Conservation (phyloP, 805 yeast genomes). For the Candida succiphila region DNA sequence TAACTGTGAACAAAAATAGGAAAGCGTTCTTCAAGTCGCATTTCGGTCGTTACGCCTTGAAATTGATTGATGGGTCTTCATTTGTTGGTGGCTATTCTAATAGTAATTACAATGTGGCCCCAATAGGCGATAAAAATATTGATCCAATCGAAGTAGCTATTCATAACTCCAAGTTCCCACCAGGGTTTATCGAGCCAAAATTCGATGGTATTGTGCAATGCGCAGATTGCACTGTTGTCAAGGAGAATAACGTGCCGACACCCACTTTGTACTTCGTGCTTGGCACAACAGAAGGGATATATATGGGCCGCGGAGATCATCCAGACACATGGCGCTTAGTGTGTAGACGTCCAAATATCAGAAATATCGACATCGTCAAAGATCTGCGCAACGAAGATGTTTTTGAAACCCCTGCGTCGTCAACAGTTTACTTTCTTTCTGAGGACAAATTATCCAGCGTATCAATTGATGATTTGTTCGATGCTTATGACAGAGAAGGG, state of each 20-base stretch:
- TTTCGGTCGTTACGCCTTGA: conserved; percentile 10
- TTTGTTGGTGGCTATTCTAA: conserved; percentile 3
- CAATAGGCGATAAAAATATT: neutral
- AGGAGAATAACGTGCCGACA: too few relatives aligned
- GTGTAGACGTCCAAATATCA: conserved; percentile 38
- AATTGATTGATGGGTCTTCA: conserved; percentile 12
- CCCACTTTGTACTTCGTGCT: conserved; percentile 37
- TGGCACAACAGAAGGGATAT: conserved; percentile 60
- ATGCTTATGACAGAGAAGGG: conserved; percentile 40
- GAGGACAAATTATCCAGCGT: conserved; percentile 52
- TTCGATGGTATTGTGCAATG: conserved; percentile 10
- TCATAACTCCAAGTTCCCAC: neutral
- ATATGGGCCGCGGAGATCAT: conserved; percentile 32
- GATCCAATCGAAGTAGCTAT: conserved; percentile 8
- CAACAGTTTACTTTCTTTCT: conserved; percentile 40
- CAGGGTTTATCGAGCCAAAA: conserved; percentile 3
- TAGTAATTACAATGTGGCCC: neutral
- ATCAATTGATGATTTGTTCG: conserved; percentile 49
- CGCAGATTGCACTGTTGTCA: conserved; percentile 29
- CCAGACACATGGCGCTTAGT: conserved; percentile 49
- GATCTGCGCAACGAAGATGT: too few relatives aligned
- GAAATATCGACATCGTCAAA: conserved; percentile 52
- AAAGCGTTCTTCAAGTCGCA: conserved; percentile 12
- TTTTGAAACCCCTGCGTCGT: too few relatives aligned
- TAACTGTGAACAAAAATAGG: conserved; percentile 10